Conservation (phyloP, 2,329 filamentous ascomycete species). For the Trichoderma polysporum region DNA sequence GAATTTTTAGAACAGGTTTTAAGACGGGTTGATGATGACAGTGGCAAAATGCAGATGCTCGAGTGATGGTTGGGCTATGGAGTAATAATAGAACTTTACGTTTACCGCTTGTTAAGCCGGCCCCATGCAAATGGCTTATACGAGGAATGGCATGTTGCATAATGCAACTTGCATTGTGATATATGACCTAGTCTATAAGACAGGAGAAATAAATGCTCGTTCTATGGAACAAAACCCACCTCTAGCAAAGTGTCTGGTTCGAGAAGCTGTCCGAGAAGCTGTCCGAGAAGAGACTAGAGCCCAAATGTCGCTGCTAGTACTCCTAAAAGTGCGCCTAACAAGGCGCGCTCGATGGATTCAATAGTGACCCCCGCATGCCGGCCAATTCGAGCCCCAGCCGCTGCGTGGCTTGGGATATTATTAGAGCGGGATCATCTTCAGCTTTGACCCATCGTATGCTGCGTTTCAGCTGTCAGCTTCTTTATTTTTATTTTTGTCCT, state of each 20-base stretch:
- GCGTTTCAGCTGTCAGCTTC: constrained; percentile 5
- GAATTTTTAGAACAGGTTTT: not conserved
- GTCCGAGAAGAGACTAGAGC: not conserved
- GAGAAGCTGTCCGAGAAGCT: not conserved
- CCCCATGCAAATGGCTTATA: not conserved
- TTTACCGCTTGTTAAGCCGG: too few species aligned
- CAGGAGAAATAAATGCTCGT: not conserved
- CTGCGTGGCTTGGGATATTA: constrained; percentile 11
- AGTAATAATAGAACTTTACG: too few species aligned
- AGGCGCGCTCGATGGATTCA: not conserved
- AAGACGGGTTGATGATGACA: not conserved
- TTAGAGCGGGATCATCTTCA: constrained; percentile 9
- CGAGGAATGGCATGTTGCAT: too few species aligned
- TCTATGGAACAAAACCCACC: not conserved
- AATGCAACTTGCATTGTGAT: too few species aligned
- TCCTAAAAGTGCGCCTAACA: constrained; percentile 1
- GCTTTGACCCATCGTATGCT: not conserved
- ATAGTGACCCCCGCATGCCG: constrained; percentile 1
- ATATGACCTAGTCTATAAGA: not conserved
- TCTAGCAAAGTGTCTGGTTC: not conserved
- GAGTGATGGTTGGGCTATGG: not conserved
- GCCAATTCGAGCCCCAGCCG: constrained; percentile 13
- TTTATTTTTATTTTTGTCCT: not conserved
- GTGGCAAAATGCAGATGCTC: not conserved
- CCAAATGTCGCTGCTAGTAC: not conserved